Percentiles rank a stretch among this genome's conserved stretches.
These are phyloP conservation scores for Aspergillus affinis DNA, from an alignment of 495 filamentous ascomycete genomes.

Conservation along the genomic window DNA sequence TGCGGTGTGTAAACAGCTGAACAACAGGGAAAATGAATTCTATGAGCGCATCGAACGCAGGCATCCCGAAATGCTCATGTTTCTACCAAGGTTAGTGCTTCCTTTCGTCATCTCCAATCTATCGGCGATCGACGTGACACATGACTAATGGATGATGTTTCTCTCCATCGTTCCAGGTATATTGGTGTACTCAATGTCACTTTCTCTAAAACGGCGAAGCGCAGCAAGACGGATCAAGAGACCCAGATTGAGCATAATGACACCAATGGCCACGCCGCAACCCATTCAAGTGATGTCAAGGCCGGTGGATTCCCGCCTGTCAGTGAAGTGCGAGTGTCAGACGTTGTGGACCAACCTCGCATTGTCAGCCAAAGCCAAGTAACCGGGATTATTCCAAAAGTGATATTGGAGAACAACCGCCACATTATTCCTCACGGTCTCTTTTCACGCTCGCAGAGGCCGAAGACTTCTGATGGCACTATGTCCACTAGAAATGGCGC, in stretches of 20 bases:
- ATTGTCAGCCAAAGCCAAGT: slow-evolving; percentile 80
- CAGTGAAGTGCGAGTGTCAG: slow-evolving; percentile 17
- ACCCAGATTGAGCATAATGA: slow-evolving; percentile 24
- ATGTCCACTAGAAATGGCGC: slow-evolving; percentile 17
- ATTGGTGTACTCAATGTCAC: slow-evolving; percentile 98
- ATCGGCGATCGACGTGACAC: not conserved
- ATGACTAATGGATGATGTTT: slow-evolving; percentile 32
- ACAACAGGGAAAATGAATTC: slow-evolving; percentile 96
- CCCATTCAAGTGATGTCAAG: slow-evolving; percentile 18
- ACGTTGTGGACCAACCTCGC: slow-evolving; percentile 49
- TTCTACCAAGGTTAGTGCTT: slow-evolving; percentile 80
- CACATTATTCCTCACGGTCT: slow-evolving; percentile 89
- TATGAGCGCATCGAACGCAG: slow-evolving; percentile 91
- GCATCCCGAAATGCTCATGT: slow-evolving; percentile 85
- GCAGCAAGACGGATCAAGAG: slow-evolving; percentile 55
- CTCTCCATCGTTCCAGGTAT: no score
- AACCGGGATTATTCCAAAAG: slow-evolving; percentile 71
- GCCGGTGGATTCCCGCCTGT: slow-evolving; percentile 21
- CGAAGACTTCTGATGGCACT: slow-evolving; percentile 29
- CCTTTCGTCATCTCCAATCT: slow-evolving; percentile 14
- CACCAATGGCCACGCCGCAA: slow-evolving; percentile 8
- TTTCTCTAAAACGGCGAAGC: slow-evolving; percentile 79
- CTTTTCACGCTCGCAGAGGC: slow-evolving; percentile 48
- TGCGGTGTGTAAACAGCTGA: slow-evolving; percentile 96
- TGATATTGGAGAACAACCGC: slow-evolving; percentile 91